Evolutionary conservation across 1,139 yeast genomes (phyloP).

Genomic region (Candida anutae): DNA sequence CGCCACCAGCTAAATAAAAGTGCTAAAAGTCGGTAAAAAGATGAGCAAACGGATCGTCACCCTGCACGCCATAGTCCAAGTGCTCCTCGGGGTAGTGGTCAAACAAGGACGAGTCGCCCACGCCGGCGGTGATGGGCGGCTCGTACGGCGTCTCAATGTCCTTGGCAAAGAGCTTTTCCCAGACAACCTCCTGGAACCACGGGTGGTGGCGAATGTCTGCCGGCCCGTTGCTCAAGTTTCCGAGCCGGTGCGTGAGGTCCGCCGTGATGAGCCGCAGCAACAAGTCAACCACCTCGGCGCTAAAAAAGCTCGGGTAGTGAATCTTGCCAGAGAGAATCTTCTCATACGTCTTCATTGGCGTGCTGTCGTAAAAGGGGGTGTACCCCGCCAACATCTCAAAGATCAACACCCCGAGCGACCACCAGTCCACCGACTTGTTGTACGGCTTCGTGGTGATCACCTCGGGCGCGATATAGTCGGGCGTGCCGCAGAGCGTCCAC

Average conservation of each 20-base stretch:
- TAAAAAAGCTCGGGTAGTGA: slow-evolving; percentile 42
- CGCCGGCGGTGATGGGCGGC: slow-evolving; percentile 56
- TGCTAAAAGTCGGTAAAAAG: slow-evolving; percentile 43
- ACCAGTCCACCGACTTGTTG: slow-evolving; percentile 58
- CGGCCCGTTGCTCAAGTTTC: slow-evolving; percentile 51
- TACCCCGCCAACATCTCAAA: slow-evolving; percentile 58
- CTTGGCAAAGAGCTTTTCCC: slow-evolving; percentile 50
- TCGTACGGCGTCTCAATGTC: slow-evolving; percentile 60
- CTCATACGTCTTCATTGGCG: slow-evolving; percentile 58
- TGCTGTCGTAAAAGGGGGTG: slow-evolving; percentile 54
- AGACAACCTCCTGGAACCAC: slow-evolving; percentile 55
- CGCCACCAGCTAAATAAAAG: too few relatives aligned
- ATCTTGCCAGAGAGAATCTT: slow-evolving; percentile 48
- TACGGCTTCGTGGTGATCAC: slow-evolving; percentile 56
- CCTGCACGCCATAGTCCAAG: slow-evolving; percentile 44
- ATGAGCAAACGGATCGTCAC: slow-evolving; percentile 44
- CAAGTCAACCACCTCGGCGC: slow-evolving; percentile 45
- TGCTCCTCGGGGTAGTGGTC: slow-evolving; percentile 54
- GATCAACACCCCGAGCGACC: slow-evolving; percentile 54
- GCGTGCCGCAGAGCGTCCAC: slow-evolving; percentile 58
- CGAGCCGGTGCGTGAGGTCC: slow-evolving; percentile 49
- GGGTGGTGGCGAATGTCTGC: slow-evolving; percentile 49
- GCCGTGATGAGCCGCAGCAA: slow-evolving; percentile 44
- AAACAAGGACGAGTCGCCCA: slow-evolving; percentile 56
- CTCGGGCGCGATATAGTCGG: slow-evolving; percentile 59